phyloP scores from a whole-genome alignment of 2,329 filamentous ascomycete species.

The Elsinoe arachidis region DNA sequence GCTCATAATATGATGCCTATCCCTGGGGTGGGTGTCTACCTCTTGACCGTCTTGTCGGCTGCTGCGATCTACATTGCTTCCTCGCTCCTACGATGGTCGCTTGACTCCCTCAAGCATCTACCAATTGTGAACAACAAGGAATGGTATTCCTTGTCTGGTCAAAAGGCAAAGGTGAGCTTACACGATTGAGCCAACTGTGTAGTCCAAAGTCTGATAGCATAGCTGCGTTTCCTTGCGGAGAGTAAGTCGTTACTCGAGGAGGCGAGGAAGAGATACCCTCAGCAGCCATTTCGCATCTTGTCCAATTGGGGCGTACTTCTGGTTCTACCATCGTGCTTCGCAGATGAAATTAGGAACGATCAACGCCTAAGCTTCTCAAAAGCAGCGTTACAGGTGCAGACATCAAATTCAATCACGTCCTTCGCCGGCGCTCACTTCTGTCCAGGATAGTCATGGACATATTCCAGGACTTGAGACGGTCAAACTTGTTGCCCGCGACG shows the following conservation, averaged over 20 bases:
- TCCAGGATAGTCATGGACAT: background rate
- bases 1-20: too few relatives aligned
- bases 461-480: background rate
- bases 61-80: background rate
- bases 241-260: background rate
- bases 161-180: background rate
- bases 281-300: background rate
- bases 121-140: background rate
- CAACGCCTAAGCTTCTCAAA: background rate
- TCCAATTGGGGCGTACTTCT: background rate
- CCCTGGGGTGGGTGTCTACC: too few relatives aligned
- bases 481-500: background rate
- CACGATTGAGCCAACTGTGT: background rate
- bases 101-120: background rate
- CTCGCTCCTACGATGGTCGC: background rate
- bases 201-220: background rate
- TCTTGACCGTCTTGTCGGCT: too few relatives aligned
- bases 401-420: background rate
- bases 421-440: background rate
- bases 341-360: background rate
- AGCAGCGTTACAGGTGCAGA: background rate
- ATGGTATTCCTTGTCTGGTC: background rate
- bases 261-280: background rate
- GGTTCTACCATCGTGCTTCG: background rate
- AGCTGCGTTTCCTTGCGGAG: background rate